These are phyloP conservation scores for Neolentinus lepideus DNA, from an alignment of 1,284 basidiomycete species.

Conservation along the genomic window DNA sequence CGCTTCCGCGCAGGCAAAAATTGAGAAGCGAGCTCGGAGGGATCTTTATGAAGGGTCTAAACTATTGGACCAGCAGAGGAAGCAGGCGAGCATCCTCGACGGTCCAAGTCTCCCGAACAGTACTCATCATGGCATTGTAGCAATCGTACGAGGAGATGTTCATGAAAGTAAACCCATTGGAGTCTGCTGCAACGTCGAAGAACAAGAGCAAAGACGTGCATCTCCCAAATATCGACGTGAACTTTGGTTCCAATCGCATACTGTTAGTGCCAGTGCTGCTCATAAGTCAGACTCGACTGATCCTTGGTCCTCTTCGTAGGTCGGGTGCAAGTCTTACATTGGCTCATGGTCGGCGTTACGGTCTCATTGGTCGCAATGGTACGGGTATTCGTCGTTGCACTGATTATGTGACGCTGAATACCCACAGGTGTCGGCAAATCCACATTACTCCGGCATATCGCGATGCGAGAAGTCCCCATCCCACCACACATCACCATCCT, in stretches of 20 bases:
- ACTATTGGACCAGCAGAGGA: slow-evolving; percentile 87
- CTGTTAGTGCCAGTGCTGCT: slow-evolving; percentile 45
- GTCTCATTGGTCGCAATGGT: slow-evolving; percentile 76
- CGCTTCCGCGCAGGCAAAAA: slow-evolving; percentile 59
- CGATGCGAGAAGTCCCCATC: slow-evolving; percentile 91
- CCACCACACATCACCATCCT: slow-evolving; percentile 94
- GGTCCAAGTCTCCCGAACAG: background rate
- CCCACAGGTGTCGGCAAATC: slow-evolving; percentile 89
- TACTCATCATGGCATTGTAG: slow-evolving; percentile 27
- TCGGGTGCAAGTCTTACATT: slow-evolving; percentile 84
- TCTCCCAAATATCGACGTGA: slow-evolving; percentile 92
- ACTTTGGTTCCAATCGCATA: slow-evolving; percentile 90
- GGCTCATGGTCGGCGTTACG: slow-evolving; percentile 85
- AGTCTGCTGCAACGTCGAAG: slow-evolving; percentile 72
- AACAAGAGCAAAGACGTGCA: slow-evolving; percentile 98
- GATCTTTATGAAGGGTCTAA: slow-evolving; percentile 96
- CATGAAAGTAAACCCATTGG: slow-evolving; percentile 97
- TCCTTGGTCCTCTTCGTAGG: slow-evolving; percentile 27
- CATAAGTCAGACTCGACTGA: slow-evolving; percentile 7
- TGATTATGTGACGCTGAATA: background rate
- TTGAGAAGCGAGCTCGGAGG: slow-evolving; percentile 86
- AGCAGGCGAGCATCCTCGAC: slow-evolving; percentile 50
- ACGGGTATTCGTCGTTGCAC: background rate
- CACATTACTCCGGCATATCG: slow-evolving; percentile 93
- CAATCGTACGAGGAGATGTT: slow-evolving; percentile 99